Conservation (phyloP, 495 filamentous ascomycete genomes). For the Lindgomyces ingoldianus region DNA sequence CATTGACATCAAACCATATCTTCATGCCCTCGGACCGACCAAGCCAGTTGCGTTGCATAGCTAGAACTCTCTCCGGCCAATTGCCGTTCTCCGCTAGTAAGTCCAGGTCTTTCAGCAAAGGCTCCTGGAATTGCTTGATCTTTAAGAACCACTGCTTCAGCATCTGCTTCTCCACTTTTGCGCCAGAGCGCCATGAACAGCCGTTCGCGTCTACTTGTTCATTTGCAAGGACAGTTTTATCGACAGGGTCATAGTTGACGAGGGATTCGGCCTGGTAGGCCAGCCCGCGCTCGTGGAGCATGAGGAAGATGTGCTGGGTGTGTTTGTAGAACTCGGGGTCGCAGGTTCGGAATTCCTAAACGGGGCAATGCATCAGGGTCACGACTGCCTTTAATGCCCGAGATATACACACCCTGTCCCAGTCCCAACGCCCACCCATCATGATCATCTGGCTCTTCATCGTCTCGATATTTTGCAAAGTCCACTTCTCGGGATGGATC, state of each 20-base stretch:
- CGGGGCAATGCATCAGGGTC: slow-evolving; percentile 1
- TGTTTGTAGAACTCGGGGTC: slow-evolving; percentile 83
- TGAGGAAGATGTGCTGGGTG: slow-evolving; percentile 80
- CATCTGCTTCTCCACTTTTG: slow-evolving; percentile 75
- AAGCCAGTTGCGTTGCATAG: slow-evolving; percentile 89
- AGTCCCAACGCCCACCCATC: slow-evolving; percentile 81
- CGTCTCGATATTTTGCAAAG: slow-evolving; percentile 69
- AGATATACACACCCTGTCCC: slow-evolving; percentile 65
- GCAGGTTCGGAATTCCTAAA: slow-evolving; percentile 79
- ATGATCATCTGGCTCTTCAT: slow-evolving; percentile 80
- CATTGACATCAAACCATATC: slow-evolving; percentile 64
- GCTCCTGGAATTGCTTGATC: slow-evolving; percentile 75
- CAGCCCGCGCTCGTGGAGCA: slow-evolving; percentile 67
- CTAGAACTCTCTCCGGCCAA: slow-evolving; percentile 80
- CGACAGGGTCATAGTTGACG: slow-evolving; percentile 89
- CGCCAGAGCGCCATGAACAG: slow-evolving; percentile 83
- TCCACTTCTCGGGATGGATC: slow-evolving; percentile 77
- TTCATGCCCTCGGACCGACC: slow-evolving; percentile 73
- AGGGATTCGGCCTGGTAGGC: slow-evolving; percentile 77
- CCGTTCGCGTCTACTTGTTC: slow-evolving; percentile 87
- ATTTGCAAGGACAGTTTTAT: slow-evolving; percentile 86
- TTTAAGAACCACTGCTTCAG: slow-evolving; percentile 90
- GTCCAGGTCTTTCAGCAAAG: slow-evolving; percentile 72
- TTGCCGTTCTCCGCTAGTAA: slow-evolving; percentile 58
- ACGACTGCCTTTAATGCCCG: too few relatives aligned